Evolutionary conservation across 129 eudicot species (phyloP), one percentile per base, ranked within the genome.

Genomic region (Mikania micrantha): DNA sequence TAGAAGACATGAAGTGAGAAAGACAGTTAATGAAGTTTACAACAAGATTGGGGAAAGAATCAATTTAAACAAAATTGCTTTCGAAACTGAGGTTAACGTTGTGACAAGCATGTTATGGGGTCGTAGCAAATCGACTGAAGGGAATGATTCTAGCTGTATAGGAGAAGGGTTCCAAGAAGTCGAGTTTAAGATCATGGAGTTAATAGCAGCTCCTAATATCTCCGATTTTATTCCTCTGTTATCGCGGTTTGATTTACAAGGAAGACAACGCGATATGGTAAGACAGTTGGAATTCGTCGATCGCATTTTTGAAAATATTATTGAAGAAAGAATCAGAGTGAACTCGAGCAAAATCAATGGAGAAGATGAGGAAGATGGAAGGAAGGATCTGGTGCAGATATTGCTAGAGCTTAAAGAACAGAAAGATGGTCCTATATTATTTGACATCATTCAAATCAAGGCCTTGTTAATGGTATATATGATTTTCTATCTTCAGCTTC

Each of bases 311-410:
- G 40, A 60, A 3, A 7, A 7, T 25, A 13, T 71, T 8, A 71
- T 60, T 4, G 47, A 69, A 36, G 49, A 8, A 6, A 54, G 53
- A 39, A 53, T 39, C 12, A 16, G 27, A 39, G 13, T 0, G 7
- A 54, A 39, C 9, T 29, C 66, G 7, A 39, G 38, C 13, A 34
- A 38, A 42, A 16, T 6, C 0, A 17, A 64, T 32, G 40, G 56
- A 42, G 53, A 24, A n/a, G 42, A 7, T 13, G 41, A 68, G 10
- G 68, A 58, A 72, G 16, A 54, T n/a, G 54, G 28, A 24, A 56
- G 24, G 21, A 66, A 67, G 58, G 88, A 83, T 24, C 61, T 79
- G 58, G 11, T 83, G 6, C 75, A 76, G 40, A 57, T 73, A 7
- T 24, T 79, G 2, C 21, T 79, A 47, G 71, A 79, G 78, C 74